These are phyloP conservation scores for Ogataea hybrid DNA, from an alignment of 1,139 yeast species.

Conservation along the genomic window DNA sequence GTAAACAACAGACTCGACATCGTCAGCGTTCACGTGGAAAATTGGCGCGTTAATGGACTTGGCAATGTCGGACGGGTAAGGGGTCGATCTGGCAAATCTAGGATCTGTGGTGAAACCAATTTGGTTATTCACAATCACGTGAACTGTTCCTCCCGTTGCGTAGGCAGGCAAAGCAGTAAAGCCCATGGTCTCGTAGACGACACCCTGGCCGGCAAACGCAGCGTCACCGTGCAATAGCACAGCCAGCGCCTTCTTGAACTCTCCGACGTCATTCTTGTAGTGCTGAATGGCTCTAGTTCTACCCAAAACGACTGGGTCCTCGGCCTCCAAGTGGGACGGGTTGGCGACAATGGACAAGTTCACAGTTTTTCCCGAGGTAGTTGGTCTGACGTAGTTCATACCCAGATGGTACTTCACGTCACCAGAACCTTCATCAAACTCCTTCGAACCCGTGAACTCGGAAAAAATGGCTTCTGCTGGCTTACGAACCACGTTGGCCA, in stretches of 20 bases:
- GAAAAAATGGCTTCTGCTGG: conserved; percentile 97
- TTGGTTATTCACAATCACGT: conserved; percentile 94
- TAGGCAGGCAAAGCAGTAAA: conserved; percentile 90
- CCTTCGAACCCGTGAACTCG: conserved; percentile 87
- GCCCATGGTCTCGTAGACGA: conserved; percentile 97
- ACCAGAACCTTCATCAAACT: conserved; percentile 89
- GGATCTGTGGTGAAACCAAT: conserved; percentile 99
- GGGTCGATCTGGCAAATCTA: conserved; percentile 94
- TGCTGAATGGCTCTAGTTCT: conserved; percentile 96
- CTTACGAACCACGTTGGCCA: conserved; percentile 96
- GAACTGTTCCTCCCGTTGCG: conserved; percentile 98
- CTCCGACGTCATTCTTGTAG: conserved; percentile 82
- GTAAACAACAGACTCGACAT: conserved; percentile 89
- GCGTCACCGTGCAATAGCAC: conserved; percentile 98
- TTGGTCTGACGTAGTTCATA: conserved; percentile 98
- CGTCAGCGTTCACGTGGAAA: conserved; percentile 99
- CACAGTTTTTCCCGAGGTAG: conserved; percentile 96
- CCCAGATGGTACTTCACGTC: conserved; percentile 99
- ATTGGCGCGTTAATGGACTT: conserved; percentile 96
- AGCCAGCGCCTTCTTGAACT: conserved; percentile 83
- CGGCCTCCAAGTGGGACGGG: conserved; percentile 98
- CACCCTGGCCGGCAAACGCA: conserved; percentile 98
- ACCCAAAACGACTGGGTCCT: conserved; percentile 98
- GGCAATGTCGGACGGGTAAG: conserved; percentile 97
- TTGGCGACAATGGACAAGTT: conserved; percentile 95